Evolutionary conservation across 768 basidiomycete species (phyloP), one percentile per base, ranked within the genome.

Genomic region (Hebeloma cylindrosporum): DNA sequence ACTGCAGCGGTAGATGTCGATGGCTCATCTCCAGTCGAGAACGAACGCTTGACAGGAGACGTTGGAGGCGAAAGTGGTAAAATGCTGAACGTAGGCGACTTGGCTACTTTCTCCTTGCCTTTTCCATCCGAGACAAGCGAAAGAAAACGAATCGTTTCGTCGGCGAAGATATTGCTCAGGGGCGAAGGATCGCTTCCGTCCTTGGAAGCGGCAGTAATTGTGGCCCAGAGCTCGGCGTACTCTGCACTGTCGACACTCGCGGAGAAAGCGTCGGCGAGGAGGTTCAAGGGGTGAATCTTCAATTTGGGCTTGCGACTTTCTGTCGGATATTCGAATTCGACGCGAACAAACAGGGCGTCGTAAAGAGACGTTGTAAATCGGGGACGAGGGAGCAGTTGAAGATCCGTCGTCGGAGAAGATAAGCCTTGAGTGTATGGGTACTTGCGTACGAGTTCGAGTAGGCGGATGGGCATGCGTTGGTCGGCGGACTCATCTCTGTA

Each of bases 331-430:
- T 84, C 72, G 3, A 80, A 76, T 42, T 83, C 78, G 16, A 91
- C 62, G 26, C 78, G 82, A 20, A 90, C 78, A 44, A 79, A 79
- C 18, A 91, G 70, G 0, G 87, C 84, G 43, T 80, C 77, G 43
- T 78, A 74, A 30, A 60, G 68, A 30, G 77, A 76, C 1, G 88
- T 89, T 4, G 86, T 80, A 56, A 89, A 82, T 1, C 76, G 79
- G 4, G 88, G 82, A 6, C 74, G 75, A 3, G 83, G 70, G 11
- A 87, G 70, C 25, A 85, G 69, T 18, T 53, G 58, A 7, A 57
- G 52, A 35, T 49, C 69, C 64, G 21, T 72, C 57, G 37, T 73
- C 64, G 28, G 68, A 40, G 22, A 65, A 41, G 51, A 52, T 47
- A 57, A 37, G 48, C 51, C 63, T 44, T 62, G 66, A 28, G 60